These are phyloP conservation scores for Chamaenerion angustifolium DNA, from an alignment of 345 rosid species.

Conservation along the genomic window DNA sequence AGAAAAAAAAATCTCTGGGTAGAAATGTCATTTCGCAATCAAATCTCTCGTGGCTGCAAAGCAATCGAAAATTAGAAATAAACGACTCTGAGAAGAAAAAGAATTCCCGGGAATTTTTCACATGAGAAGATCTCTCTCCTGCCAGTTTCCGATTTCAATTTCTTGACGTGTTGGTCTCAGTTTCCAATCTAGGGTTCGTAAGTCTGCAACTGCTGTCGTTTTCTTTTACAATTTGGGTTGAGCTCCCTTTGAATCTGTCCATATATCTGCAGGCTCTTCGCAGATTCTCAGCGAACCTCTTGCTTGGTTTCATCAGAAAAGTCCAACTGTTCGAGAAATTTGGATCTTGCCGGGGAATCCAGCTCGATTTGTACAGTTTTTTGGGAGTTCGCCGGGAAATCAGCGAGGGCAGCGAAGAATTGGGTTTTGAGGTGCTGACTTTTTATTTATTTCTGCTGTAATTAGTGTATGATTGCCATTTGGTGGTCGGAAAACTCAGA, in stretches of 20 bases:
- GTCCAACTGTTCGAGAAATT: too few species aligned
- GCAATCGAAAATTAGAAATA: neutral
- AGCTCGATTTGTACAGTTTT: neutral
- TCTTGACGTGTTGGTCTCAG: slow-evolving; percentile 4
- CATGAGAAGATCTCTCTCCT: neutral
- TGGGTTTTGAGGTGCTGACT: neutral
- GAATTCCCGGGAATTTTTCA: neutral
- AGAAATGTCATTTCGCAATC: neutral
- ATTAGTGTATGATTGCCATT: neutral
- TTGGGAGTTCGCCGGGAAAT: neutral
- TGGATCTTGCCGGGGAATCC: too few species aligned
- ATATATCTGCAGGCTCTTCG: neutral
- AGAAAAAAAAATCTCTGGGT: too few species aligned
- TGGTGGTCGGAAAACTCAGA: neutral
- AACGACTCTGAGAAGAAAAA: too few species aligned
- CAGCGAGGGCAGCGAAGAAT: neutral
- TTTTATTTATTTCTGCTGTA: neutral
- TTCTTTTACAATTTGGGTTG: neutral
- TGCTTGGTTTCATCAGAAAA: neutral
- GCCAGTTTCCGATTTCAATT: neutral
- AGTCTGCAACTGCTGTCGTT: too few species aligned
- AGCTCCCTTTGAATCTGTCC: neutral
- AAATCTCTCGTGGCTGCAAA: neutral
- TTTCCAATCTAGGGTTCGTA: neutral
- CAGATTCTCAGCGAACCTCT: neutral